Evolutionary conservation across 1,284 basidiomycete species (phyloP).

Genomic region (Microbotryum lychnidis-dioicae): DNA sequence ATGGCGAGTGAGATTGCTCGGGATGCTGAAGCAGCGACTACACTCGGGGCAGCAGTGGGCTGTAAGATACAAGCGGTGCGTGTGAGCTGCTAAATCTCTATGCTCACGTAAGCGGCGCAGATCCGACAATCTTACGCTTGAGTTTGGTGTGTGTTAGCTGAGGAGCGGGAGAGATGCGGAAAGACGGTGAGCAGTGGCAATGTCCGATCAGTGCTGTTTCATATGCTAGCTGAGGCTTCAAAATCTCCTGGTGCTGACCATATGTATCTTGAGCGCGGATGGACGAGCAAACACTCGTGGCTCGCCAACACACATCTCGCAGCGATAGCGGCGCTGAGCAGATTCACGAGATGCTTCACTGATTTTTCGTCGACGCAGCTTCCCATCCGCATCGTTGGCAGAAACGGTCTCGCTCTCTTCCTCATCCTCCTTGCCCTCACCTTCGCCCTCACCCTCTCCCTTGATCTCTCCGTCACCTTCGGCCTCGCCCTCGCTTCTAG

Average conservation of each 20-base stretch:
- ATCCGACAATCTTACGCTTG: slow-evolving; percentile 4
- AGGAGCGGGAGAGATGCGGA: not conserved
- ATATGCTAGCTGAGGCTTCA: too few species aligned
- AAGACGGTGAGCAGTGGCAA: not conserved
- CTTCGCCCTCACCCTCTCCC: not conserved
- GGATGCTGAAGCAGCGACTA: slow-evolving; percentile 10
- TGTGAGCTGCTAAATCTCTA: not conserved
- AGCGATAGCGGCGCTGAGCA: slow-evolving; percentile 8
- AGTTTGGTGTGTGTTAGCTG: slow-evolving; percentile 17
- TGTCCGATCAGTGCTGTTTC: not conserved
- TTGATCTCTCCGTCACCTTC: not conserved
- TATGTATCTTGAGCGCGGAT: slow-evolving; percentile 13
- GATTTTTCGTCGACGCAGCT: not conserved
- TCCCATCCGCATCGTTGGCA: not conserved
- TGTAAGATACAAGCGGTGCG: not conserved
- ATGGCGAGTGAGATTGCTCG: slow-evolving; percentile 13
- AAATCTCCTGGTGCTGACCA: not conserved
- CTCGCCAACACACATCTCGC: slow-evolving; percentile 9
- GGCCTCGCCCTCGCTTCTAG: not conserved
- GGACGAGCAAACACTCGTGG: slow-evolving; percentile 11
- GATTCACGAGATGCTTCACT: slow-evolving; percentile 5
- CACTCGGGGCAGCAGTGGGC: slow-evolving; percentile 10
- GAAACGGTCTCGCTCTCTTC: not conserved
- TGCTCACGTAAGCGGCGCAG: not conserved
- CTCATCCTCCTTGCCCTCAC: not conserved